Base-by-base conservation (phyloP, 2,329 filamentous ascomycete species). In the Chrysoporthe austroafricana region DNA sequence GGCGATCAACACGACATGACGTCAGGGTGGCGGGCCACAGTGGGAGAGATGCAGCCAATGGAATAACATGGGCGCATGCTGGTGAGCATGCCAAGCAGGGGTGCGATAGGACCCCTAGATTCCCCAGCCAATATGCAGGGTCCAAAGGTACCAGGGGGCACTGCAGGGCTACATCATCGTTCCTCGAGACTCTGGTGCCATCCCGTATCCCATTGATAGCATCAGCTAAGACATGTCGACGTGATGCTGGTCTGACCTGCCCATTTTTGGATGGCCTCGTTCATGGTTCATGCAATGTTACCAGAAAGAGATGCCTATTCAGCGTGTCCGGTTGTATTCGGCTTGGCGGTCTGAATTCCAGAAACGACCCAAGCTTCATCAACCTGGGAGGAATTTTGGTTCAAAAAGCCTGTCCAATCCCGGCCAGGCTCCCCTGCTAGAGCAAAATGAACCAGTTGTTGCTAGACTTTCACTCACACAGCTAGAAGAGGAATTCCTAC, bases 41-140 rank as follows among this genome's bases (percentile, higher is more conserved):
- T 8, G 3, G 16, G 21, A 21, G 9, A n/a, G 11, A 14, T 32
- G 14, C 64, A 64, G 71, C 73, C 73, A 74, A 74, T 74, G 66
- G 66, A 59, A 63, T 26, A 65, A 50, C 46, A 59, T 59, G 50
- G 50, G 67, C 69, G 70, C 67, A 57, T 63, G 44, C 64, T 62
- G 59, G 50, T 57, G 54, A 42, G 13, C 42, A 18, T 43, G n/a
- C 9, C 57, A 44, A 52, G 59, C 62, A 56, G 42, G 52, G 64
- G 66, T 43, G 62, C 59, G 43, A 39, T 43, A 64, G 56, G 59
- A 71, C 58, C 70, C 67, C 63, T 69, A 66, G 56, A 52, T 43
- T 18, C 44, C 56, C 54, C 69, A 69, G 63, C 70, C 68, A 71
- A 71, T 72, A 71, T 73, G 69, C 69, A 71, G 66, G 65, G 66